Evolutionary conservation across 345 rosid species (phyloP), one percentile per base, ranked within the genome.

Genomic region (Gossypium thurberi): DNA sequence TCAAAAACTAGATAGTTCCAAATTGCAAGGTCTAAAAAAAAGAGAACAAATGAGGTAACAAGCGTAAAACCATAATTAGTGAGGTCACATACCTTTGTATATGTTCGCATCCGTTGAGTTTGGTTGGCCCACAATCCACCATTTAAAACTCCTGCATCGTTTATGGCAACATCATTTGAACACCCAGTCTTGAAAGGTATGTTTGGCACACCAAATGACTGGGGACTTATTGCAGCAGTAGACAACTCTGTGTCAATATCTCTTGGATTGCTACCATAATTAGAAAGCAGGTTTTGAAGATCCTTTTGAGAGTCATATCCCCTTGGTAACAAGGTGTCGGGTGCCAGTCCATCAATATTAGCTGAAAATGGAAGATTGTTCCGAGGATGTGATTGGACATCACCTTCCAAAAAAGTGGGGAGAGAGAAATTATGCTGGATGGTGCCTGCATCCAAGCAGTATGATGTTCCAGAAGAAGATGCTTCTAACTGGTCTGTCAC

Each of bases 271-370:
- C 88, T 83, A 58, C 94, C 94, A 84, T 89, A 95, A 77, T 85
- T 91, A 46, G 90, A 80, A 74, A 95, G 92, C 87, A 95, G 80
- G 86, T 92, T 89, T 73, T 92, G 99, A 21, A 95, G 90, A 81
- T 95, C 99, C 86, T 92, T 95, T 78, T 90, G 97, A 65, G 98
- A 89, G 78, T 92, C 96, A 82, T 81, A 92, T 70, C 90, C 99
- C 78, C 96, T 88, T 0, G 97, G 85, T 79, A 95, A 80, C 72
- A 95, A 68, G 9, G 89, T 87, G 78, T 95, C 98, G 53, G 98
- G 88, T 44, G 90, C 85, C 81, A 92, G 78, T 74, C 82, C 82
- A 66, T 90, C 94, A 13, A 90, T 79, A 83, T 82, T 86, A 72
- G 89, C 60, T 43, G 91, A 78, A 37, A 88, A 87, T 6, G 93